These are phyloP conservation scores for Cercospora sp. DNA, from an alignment of 2,329 filamentous ascomycete genomes.

Conservation along the genomic window DNA sequence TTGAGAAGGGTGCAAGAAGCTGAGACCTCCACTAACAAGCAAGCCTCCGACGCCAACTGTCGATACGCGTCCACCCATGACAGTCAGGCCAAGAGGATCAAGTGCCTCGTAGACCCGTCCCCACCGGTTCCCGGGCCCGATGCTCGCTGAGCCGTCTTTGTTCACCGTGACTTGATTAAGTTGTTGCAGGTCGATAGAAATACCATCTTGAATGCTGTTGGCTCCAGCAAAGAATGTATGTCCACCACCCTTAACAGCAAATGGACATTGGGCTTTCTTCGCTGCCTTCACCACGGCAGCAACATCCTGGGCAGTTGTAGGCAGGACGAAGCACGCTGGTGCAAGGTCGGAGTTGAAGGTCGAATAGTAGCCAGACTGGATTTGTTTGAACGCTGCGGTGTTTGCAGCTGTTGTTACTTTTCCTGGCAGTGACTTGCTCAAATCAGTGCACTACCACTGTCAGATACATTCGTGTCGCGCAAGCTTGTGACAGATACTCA, in stretches of 20 bases:
- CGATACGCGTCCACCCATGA: slow-evolving; percentile 31
- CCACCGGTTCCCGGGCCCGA: slow-evolving; percentile 13
- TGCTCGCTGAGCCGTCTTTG: slow-evolving; percentile 6
- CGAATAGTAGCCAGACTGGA: slow-evolving; percentile 21
- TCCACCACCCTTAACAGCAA: slow-evolving; percentile 36
- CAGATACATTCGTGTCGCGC: neutral
- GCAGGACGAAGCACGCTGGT: slow-evolving; percentile 25
- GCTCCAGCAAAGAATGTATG: slow-evolving; percentile 30
- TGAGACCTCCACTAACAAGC: slow-evolving; percentile 35
- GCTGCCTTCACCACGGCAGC: slow-evolving; percentile 14
- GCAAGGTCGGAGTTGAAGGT: slow-evolving; percentile 15
- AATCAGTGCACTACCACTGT: neutral
- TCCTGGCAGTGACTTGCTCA: neutral
- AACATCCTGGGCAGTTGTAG: slow-evolving; percentile 17
- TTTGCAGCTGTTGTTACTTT: neutral
- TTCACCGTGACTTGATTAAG: slow-evolving; percentile 22
- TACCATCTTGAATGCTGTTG: slow-evolving; percentile 31
- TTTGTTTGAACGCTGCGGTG: neutral
- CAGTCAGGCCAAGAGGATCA: slow-evolving; percentile 20
- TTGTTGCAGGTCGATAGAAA: slow-evolving; percentile 31
- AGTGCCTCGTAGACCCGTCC: slow-evolving; percentile 27
- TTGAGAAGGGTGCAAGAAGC: slow-evolving; percentile 32
- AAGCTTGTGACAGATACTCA: neutral
- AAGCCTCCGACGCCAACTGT: slow-evolving; percentile 36
- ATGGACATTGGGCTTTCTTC: slow-evolving; percentile 25